Percentiles rank a stretch among this genome's conserved stretches.
phyloP scores from a whole-genome alignment of 805 yeast genomes.

The Metschnikowia santaceciliae region DNA sequence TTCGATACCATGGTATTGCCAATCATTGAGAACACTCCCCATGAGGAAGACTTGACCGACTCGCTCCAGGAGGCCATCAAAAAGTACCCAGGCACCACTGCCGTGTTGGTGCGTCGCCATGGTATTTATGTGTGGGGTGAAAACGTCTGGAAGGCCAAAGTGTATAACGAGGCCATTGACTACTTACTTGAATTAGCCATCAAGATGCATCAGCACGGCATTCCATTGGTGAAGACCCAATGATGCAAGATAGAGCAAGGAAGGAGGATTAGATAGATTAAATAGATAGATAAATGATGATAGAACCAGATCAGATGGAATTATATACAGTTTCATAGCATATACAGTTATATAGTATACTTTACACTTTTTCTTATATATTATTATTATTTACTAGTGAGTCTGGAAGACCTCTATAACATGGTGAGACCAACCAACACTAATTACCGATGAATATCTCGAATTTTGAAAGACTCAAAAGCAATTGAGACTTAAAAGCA shows the following conservation, averaged over 20 bases:
- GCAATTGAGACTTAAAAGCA: background rate
- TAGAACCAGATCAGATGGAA: no score
- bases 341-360: background rate
- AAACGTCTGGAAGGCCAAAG: conserved; percentile 86
- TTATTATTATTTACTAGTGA: background rate
- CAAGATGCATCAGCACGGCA: conserved; percentile 70
- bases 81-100: conserved; percentile 75
- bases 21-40: conserved; percentile 86
- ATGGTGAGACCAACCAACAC: background rate
- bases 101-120: conserved; percentile 87
- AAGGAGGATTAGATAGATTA: no score
- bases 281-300: no score
- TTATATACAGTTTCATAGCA: no score
- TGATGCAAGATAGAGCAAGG: background rate
- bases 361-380: background rate
- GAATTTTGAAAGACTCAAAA: no score
- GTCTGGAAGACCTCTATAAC: background rate
- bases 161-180: conserved; percentile 90
- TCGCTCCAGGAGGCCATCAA: conserved; percentile 58
- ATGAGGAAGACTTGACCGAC: conserved; percentile 77
- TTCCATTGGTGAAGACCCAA: conserved; percentile 41
- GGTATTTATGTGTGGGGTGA: conserved; percentile 98
- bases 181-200: conserved; percentile 81
- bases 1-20: conserved; percentile 79
- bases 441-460: no score